Evolutionary conservation across 345 rosid species (phyloP), one percentile per base, ranked within the genome.

Genomic region (Reutealis trisperma): DNA sequence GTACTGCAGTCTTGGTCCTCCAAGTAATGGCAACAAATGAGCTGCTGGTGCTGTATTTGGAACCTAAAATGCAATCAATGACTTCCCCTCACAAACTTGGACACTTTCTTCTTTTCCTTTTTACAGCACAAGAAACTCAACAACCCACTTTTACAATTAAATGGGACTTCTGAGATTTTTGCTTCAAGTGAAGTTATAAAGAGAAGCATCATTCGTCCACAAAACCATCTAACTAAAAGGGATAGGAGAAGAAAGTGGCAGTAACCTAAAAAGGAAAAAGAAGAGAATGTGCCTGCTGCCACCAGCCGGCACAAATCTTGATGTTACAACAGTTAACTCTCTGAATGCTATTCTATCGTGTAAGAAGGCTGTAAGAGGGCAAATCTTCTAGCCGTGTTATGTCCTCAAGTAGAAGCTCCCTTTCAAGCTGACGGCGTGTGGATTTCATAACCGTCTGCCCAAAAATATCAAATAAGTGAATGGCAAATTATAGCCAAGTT

Each of bases 351-450:
- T 44, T 2, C 81, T 78, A 70, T 49, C 73, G 63, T 65, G 60
- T 75, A 74, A 95, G 93, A 81, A 93, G 98, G 73, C 83, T 44
- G 81, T 87, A 89, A 0, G 98, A 92, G 9, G 99, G 98, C 80
- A 96, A 75, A 24, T 96, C 99, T 83, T 96, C 97, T 32, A 92
- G 83, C 37, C 92, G 83, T 61, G 84, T 86, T 42, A 89, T n/a
- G 69, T 93, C 94, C 75, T 92, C 93, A 32, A 51, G 67, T 41
- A 86, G 86, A 24, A 96, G 94, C 85, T 96, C 99, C 83, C 94
- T 91, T 82, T 96, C 99, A 54, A 96, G 74, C 78, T 93, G 97
- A 62, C 98, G 87, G 24, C 98, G 91, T 2, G 88, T 86, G 21
- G 86, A 76, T 74, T 83, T 83, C 82, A 86, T 83, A 58, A 86